Conservation (phyloP, 352 stramenopile genomes). For the Phytopythium sindhum region DNA sequence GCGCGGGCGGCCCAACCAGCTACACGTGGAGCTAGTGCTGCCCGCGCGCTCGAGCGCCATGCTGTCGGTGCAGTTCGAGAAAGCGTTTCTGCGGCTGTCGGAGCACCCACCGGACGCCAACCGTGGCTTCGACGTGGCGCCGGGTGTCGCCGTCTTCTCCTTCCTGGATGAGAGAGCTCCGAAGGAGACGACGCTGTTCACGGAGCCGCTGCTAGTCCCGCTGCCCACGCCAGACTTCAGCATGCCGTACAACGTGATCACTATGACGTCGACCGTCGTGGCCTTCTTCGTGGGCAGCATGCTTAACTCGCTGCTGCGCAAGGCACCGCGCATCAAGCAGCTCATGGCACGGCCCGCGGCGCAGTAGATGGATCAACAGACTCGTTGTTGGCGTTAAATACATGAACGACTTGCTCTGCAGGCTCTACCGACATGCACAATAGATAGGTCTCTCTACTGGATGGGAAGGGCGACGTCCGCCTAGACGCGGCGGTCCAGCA, state of each 20-base stretch:
- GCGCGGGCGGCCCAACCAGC: constrained; percentile 49
- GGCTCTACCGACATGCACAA: background rate
- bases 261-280: constrained; percentile 86
- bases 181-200: constrained; percentile 45
- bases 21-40: constrained; percentile 47
- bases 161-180: constrained; percentile 1
- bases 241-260: constrained; percentile 92
- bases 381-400: no score
- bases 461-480: no score
- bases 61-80: constrained; percentile 77
- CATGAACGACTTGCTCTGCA: background rate
- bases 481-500: background rate
- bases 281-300: constrained; percentile 85
- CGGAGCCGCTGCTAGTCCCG: constrained; percentile 75
- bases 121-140: constrained; percentile 79
- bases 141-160: constrained; percentile 51
- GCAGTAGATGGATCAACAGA: no score
- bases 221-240: constrained; percentile 87
- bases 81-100: constrained; percentile 76
- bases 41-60: constrained; percentile 50
- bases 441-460: background rate
- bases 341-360: constrained; percentile 38
- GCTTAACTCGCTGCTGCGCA: constrained; percentile 77
- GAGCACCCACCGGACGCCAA: constrained; percentile 86
- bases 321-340: constrained; percentile 62